Evolutionary conservation across 1,284 basidiomycete genomes (phyloP).

Genomic region (Irpex lacteus): DNA sequence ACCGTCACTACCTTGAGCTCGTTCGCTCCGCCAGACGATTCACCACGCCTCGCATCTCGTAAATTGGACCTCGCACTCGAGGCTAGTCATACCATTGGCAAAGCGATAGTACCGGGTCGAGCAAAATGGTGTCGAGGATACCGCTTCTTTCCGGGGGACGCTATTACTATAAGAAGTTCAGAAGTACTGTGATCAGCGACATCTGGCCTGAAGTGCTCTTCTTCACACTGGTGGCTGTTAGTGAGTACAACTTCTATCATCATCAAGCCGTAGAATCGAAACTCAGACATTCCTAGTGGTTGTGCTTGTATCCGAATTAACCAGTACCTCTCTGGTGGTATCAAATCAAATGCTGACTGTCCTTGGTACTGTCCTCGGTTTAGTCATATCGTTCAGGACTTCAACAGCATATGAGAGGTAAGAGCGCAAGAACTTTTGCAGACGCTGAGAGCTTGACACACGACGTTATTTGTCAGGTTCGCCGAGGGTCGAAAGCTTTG

Average conservation of each 20-base stretch:
- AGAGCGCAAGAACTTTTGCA: neutral
- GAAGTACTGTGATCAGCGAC: slow-evolving; percentile 61
- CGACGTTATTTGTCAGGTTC: slow-evolving; percentile 36
- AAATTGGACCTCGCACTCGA: neutral
- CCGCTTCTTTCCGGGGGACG: slow-evolving; percentile 23
- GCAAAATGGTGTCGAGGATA: slow-evolving; percentile 26
- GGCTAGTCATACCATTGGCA: neutral
- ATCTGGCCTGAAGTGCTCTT: slow-evolving; percentile 63
- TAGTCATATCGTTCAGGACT: slow-evolving; percentile 42
- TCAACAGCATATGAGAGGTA: slow-evolving; percentile 63
- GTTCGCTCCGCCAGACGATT: neutral
- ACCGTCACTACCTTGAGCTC: neutral
- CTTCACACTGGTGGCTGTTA: slow-evolving; percentile 49
- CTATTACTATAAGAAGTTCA: slow-evolving; percentile 44
- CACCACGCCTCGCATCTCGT: neutral
- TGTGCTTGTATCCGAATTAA: slow-evolving; percentile 43
- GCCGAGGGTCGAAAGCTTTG: slow-evolving; percentile 63
- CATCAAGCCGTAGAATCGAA: neutral
- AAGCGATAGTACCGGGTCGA: neutral
- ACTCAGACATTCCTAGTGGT: slow-evolving; percentile 41
- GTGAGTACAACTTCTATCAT: slow-evolving; percentile 33
- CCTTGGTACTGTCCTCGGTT: slow-evolving; percentile 39
- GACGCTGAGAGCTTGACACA: neutral
- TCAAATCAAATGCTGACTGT: slow-evolving; percentile 41
- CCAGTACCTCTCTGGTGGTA: slow-evolving; percentile 39